These are phyloP conservation scores for Phytophthora pseudosyringae DNA, from an alignment of 352 stramenopile genomes.

Conservation along the genomic window DNA sequence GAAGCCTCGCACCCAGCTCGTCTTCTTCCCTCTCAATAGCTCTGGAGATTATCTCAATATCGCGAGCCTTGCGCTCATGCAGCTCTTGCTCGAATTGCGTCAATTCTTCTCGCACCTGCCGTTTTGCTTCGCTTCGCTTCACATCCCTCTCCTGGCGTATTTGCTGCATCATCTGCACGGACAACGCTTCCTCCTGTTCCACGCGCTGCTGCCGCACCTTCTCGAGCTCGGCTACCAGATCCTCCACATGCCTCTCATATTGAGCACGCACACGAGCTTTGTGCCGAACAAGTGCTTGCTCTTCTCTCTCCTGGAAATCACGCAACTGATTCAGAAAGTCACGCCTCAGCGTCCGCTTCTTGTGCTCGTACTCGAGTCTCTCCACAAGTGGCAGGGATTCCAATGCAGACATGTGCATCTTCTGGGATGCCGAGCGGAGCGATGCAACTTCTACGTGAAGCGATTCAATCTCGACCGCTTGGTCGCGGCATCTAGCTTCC, in stretches of 20 bases:
- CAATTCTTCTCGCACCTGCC: constrained; percentile 56
- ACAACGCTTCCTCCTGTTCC: constrained; percentile 66
- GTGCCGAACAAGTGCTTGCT: constrained; percentile 63
- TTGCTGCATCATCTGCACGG: constrained; percentile 55
- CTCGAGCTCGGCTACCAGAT: constrained; percentile 67
- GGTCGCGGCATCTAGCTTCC: constrained; percentile 57
- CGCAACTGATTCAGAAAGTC: constrained; percentile 71
- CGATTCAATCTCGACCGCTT: constrained; percentile 57
- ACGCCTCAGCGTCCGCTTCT: constrained; percentile 65
- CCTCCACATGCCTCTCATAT: constrained; percentile 69
- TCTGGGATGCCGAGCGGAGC: constrained; percentile 47
- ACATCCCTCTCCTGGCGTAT: constrained; percentile 59
- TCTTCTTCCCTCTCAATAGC: constrained; percentile 60
- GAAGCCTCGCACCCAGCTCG: constrained; percentile 33
- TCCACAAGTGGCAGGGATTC: constrained; percentile 59
- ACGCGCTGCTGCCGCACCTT: constrained; percentile 57
- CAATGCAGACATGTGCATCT: constrained; percentile 60
- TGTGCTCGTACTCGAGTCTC: constrained; percentile 76
- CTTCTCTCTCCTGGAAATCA: constrained; percentile 76
- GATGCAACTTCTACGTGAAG: constrained; percentile 63
- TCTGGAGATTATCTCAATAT: constrained; percentile 48
- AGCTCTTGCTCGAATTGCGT: constrained; percentile 56
- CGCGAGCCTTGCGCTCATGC: constrained; percentile 48
- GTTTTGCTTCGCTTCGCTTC: constrained; percentile 53
- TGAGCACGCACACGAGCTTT: constrained; percentile 72